Base-by-base conservation (phyloP, 2,329 filamentous ascomycete species). In the Thielaviopsis ethacetica region DNA sequence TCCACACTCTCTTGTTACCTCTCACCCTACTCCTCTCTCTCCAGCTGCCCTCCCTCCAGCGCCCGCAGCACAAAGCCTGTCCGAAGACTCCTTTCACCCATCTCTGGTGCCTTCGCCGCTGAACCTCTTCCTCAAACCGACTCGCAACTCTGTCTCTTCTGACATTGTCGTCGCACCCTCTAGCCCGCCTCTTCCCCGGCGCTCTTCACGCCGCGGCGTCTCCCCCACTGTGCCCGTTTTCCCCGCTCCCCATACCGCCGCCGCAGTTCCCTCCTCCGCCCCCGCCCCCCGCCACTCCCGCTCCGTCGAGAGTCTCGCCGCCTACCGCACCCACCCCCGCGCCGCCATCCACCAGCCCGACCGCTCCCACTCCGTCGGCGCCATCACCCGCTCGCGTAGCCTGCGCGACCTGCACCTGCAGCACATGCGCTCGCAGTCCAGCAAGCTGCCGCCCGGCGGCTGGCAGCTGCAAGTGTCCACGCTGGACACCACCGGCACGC, bases 381-480 rank as follows among this genome's bases (percentile, higher is more conserved):
- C 44, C 21, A 19, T n/a, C 19, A 44, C 54, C 12, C 54, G 54
- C 38, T 56, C 54, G 10, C 53, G 53, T 26, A 53, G 38, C 17
- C 53, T 59, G 1, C 44, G 24, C 10, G 53, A 59, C n/a, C 21
- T 59, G 21, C 58, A 53, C 12, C 30, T 52, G 15, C 58, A 59
- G 27, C 53, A 59, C 30, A 55, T 59, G 7, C 58, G 13, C 54
- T 56, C 13, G 54, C 53, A 56, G 27, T 49, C 53, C 56, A 59
- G 24, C 34, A 56, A 41, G 53, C n/a, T 58, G 26, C 17, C 53
- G 24, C 53, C 53, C 6, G 60, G 57, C 21, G 54, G 22, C 41
- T 62, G 60, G 60, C 38, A 62, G 41, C 30, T 62, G 13, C 60
- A 59, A 27, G 57, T 59, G 7, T 62, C 60, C 12, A 59, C 55